Evolutionary conservation across 176 grass and related monocot genomes (phyloP), one percentile per base, ranked within the genome.

Genomic region (Dendrocalamus sinicus): DNA sequence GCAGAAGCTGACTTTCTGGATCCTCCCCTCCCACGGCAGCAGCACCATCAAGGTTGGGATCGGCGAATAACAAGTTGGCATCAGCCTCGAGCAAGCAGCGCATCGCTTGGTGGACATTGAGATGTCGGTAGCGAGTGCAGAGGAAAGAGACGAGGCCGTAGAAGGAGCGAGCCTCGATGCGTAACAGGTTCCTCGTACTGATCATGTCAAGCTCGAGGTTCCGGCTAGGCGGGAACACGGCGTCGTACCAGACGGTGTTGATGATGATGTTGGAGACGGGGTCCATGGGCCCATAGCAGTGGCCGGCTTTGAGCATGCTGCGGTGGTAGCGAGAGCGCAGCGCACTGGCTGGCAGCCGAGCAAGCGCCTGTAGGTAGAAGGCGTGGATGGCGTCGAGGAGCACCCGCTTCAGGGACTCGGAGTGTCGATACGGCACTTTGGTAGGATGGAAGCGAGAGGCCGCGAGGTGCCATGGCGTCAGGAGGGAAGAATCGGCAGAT

Each of bases 121-220:
- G 61, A 30, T 14, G 14, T 6, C 9, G 12, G 73, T 37, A 58
- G 9, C 73, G 52, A 20, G 73, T 57, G 72, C 52, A 76, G 4
- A 76, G 51, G 30, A 58, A 76, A 30, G 52, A 76, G 17, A 76
- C 2, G 8, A 76, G 51, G 51, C 73, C 73, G 11, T 76, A 40
- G 17, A 58, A 40, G 16, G 73, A 76, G 6, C 73, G 17, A 2
- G 11, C 73, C 8, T 32, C 30, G 4, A 39, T 76, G 10, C 73
- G 51, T 1, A 57, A 2, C 52, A 76, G 52, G 30, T 30, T 53
- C 10, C 10, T 55, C 17, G 16, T 76, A 16, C 73, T 12, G 51
- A 57, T 57, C 30, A 12, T 19, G 16, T 57, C 30, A 3, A 75
- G 15, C 8, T 54, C 26, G 4, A 20, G 12, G 0, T 4, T 4